Conservation (phyloP, 2,329 filamentous ascomycete species). For the Leptographium flavum region DNA sequence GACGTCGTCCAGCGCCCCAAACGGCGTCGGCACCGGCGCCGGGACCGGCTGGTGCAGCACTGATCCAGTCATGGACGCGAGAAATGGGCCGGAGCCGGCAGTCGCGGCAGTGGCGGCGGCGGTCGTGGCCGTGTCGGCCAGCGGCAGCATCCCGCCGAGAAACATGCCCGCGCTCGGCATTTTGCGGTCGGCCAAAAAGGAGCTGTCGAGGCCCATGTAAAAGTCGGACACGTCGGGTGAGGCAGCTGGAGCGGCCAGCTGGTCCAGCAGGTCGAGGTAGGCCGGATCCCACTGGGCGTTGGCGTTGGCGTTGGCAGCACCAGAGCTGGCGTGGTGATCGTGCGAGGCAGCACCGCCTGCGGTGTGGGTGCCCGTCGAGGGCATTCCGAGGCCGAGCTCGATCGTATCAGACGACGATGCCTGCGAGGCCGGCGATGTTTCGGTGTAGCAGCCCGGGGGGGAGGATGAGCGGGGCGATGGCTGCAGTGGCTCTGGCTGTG, state of each 20-base stretch:
- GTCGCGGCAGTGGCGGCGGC: background rate
- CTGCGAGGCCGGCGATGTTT: background rate
- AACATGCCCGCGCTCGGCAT: background rate
- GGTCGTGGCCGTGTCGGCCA: background rate
- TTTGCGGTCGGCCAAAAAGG: constrained; percentile 3
- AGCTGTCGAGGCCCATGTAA: constrained; percentile 15
- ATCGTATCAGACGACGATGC: background rate
- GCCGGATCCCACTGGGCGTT: background rate
- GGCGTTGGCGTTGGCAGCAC: background rate
- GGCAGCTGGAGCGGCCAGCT: background rate
- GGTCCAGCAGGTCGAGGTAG: constrained; percentile 6
- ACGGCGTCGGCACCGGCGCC: background rate
- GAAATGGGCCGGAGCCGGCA: background rate
- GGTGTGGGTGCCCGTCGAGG: no score
- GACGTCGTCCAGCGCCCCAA: background rate
- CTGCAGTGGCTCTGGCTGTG: background rate
- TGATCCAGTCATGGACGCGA: no score
- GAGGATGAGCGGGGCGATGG: background rate
- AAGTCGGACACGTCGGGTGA: constrained; percentile 3
- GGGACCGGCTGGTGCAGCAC: no score
- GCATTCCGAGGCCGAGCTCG: background rate
- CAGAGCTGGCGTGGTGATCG: no score
- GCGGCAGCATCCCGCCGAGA: background rate
- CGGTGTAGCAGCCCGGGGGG: background rate
- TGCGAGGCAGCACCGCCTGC: no score